Evolutionary conservation across 306 rosid genomes (phyloP).

Genomic region (Prunus mira): DNA sequence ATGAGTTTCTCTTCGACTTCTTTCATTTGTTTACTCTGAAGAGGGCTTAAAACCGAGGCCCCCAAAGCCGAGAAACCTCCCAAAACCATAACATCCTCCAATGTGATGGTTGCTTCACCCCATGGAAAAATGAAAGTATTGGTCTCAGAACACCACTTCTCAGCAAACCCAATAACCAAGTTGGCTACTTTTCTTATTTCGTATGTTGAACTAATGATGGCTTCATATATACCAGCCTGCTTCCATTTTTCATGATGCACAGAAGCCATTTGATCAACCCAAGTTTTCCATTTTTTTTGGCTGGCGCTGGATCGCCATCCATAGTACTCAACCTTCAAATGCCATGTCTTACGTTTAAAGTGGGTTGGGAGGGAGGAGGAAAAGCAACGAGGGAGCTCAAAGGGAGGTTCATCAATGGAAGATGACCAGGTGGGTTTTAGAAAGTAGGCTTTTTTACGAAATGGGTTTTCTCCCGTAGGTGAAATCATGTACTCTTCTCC

Average conservation of each 20-base stretch:
- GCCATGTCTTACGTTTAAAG: neutral
- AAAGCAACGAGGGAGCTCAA: neutral
- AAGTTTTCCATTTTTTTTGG: conserved; percentile 2
- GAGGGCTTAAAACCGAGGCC: conserved; percentile 22
- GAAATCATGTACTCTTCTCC: conserved; percentile 48
- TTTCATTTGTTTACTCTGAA: conserved; percentile 22
- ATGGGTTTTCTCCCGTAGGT: conserved; percentile 37
- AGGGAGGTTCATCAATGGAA: conserved; percentile 4
- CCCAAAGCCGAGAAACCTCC: conserved; percentile 37
- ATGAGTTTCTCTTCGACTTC: conserved; percentile 21
- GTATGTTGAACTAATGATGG: conserved; percentile 14
- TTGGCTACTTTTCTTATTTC: neutral
- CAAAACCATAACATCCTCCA: conserved; percentile 26
- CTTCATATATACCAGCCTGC: conserved; percentile 14
- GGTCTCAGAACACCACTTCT: conserved; percentile 22
- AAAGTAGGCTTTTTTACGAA: conserved; percentile 34
- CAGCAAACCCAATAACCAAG: conserved; percentile 8
- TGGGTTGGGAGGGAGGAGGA: neutral
- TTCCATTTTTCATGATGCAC: conserved; percentile 32
- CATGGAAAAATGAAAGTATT: conserved; percentile 24
- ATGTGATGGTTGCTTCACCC: conserved; percentile 33
- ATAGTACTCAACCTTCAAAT: neutral
- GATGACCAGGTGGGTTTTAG: conserved; percentile 17
- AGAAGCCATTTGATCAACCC: conserved; percentile 18
- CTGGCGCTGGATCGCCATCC: conserved; percentile 1